These are phyloP conservation scores for Zychaea mexicana DNA, from an alignment of 371 early-diverging fungal species.

Conservation along the genomic window DNA sequence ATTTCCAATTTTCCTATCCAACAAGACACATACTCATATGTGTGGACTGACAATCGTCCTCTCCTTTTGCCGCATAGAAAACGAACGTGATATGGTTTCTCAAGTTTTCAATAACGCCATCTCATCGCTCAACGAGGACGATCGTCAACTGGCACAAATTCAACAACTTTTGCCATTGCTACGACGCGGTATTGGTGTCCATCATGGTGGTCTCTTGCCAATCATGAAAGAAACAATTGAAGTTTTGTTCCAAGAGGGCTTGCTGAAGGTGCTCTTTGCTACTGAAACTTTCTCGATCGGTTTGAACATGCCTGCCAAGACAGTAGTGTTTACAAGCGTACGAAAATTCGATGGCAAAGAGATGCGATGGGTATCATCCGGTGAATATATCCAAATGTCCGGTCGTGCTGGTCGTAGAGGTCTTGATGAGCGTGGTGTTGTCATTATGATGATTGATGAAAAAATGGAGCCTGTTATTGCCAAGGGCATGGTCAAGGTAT, in stretches of 20 bases:
- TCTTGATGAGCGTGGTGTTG: constrained; percentile 98
- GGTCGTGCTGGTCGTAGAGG: constrained; percentile 98
- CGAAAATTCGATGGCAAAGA: constrained; percentile 98
- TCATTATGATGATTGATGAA: constrained; percentile 96
- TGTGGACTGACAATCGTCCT: no score
- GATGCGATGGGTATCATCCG: constrained; percentile 84
- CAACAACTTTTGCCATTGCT: constrained; percentile 94
- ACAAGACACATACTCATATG: background rate
- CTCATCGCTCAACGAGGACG: constrained; percentile 88
- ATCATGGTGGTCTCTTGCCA: constrained; percentile 99
- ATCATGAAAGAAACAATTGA: constrained; percentile 99
- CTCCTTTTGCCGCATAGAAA: constrained; percentile 32
- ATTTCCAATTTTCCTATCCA: no score
- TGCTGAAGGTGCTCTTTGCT: constrained; percentile 99
- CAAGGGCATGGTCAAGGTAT: constrained; percentile 90
- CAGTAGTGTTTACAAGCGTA: constrained; percentile 98
- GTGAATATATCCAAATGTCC: constrained; percentile 99
- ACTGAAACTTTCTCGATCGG: constrained; percentile 99
- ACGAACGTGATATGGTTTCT: constrained; percentile 89
- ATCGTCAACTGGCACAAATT: constrained; percentile 95
- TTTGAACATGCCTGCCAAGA: constrained; percentile 99
- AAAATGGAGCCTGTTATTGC: constrained; percentile 95
- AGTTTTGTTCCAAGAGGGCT: constrained; percentile 98
- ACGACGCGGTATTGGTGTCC: constrained; percentile 98
- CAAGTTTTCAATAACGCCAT: constrained; percentile 96